Percentiles rank a stretch among this genome's conserved stretches.
These are phyloP conservation scores for Bombardia bombarda DNA, from an alignment of 495 filamentous ascomycete genomes.

Conservation along the genomic window DNA sequence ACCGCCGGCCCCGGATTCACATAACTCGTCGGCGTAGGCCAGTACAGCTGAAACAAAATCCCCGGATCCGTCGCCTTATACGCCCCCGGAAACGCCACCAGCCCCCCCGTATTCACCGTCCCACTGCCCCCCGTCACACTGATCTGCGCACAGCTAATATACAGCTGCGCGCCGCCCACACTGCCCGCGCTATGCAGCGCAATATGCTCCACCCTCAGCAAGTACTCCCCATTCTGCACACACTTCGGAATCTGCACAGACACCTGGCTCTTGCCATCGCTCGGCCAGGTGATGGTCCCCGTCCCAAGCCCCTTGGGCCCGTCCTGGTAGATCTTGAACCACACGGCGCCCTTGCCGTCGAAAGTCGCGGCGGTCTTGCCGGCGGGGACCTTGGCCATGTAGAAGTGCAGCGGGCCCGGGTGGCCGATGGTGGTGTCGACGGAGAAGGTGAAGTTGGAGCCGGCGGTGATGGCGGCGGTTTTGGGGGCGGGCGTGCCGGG, in stretches of 20 bases:
- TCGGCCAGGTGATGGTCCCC: slow-evolving; percentile 33
- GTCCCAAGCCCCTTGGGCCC: slow-evolving; percentile 28
- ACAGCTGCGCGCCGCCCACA: slow-evolving; percentile 47
- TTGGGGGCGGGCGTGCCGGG: slow-evolving; percentile 18
- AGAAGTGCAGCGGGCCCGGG: slow-evolving; percentile 38
- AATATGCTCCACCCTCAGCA: slow-evolving; percentile 52
- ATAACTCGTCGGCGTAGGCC: slow-evolving; percentile 27
- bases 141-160: slow-evolving; percentile 41
- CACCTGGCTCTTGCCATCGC: slow-evolving; percentile 29
- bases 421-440: slow-evolving; percentile 13
- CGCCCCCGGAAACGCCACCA: slow-evolving; percentile 39
- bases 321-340: slow-evolving; percentile 47
- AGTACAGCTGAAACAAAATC: slow-evolving; percentile 40
- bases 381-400: slow-evolving; percentile 39
- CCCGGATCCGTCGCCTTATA: slow-evolving; percentile 38
- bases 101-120: slow-evolving; percentile 21
- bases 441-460: slow-evolving; percentile 16
- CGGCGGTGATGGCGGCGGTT: slow-evolving; percentile 16
- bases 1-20: slow-evolving; percentile 26
- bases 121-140: slow-evolving; percentile 33
- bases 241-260: slow-evolving; percentile 38
- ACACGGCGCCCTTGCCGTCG: slow-evolving; percentile 42
- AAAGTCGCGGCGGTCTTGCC: slow-evolving; percentile 37
- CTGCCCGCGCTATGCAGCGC: slow-evolving; percentile 38
- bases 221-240: slow-evolving; percentile 48